Percentiles rank a stretch among this genome's conserved stretches.
Evolutionary conservation across 2,329 filamentous ascomycete species (phyloP).

Genomic region (Aspergillus quadricinctus): DNA sequence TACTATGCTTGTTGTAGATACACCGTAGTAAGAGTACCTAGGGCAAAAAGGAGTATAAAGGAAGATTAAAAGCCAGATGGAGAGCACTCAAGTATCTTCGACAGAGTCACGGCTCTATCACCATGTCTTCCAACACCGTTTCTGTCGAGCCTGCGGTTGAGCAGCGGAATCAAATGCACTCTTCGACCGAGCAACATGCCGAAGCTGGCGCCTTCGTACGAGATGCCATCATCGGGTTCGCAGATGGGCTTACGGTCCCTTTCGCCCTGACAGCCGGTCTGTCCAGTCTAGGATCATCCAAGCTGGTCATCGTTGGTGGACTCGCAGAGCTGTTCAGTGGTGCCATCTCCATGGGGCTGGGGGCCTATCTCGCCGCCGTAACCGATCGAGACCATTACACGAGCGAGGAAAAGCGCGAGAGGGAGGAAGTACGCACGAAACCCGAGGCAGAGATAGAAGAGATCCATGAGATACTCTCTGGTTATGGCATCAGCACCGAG

Average conservation of each 20-base stretch:
- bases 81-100: no score
- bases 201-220: not conserved
- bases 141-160: not conserved
- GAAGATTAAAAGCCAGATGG: not conserved
- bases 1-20: not conserved
- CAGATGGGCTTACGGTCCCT: constrained; percentile 69
- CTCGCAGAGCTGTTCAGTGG: constrained; percentile 67
- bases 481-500: not conserved
- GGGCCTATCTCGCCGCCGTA: constrained; percentile 60
- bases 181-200: not conserved
- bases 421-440: constrained; percentile 41
- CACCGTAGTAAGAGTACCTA: not conserved
- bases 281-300: constrained; percentile 50
- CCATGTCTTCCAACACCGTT: not conserved
- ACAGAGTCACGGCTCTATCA: not conserved
- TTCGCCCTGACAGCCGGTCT: constrained; percentile 71
- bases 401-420: constrained; percentile 47
- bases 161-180: not conserved
- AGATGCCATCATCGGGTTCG: constrained; percentile 61
- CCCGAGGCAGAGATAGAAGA: constrained; percentile 37
- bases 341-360: constrained; percentile 67
- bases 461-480: not conserved
- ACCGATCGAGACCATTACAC: constrained; percentile 25
- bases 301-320: constrained; percentile 62
- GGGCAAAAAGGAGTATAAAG: not conserved